Evolutionary conservation across 2,329 filamentous ascomycete genomes (phyloP), one percentile per base, ranked within the genome.

Genomic region (Tolypocladium sp.): DNA sequence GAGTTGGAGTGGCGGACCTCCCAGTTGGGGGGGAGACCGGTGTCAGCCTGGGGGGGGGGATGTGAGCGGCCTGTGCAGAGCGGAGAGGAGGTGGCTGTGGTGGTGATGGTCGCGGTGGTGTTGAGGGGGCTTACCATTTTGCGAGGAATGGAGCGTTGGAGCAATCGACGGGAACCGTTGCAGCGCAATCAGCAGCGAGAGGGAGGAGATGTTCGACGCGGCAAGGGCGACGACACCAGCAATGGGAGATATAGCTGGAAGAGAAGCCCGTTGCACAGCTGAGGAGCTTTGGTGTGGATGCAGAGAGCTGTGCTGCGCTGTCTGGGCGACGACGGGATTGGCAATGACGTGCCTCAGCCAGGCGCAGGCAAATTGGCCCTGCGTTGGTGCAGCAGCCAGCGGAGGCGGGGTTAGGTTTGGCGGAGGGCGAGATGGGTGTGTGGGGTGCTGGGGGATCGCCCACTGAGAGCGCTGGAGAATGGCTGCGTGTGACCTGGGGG

Each of bases 1-100:
- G 91, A 96, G 80, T 97, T 96, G 75, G 91, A 96, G 79, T 95
- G 91, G 74, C 94, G 91, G 71, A 99, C 91, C 79, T 97, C 94
- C 92, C 93, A 97, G 74, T 87, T 86, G 56, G 85, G 74, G 63
- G 92, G 92, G 63, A 97, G 85, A 73, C 93, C 93, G 66, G 88
- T 87, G 59, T 92, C 89, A 70, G 83, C 77, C 85, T 89, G 66
- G 13, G 15, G 52, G 66, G 13, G 15, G 52, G 49, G 20, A 35
- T 20, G 51, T 55, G 30, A 53, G 49, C 27, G 30, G 20, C 12
- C n/a, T 10, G 30, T 6, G 49, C 49, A 52, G 58, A 57, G 49
- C 44, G 49, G 56, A 13, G 38, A 38, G 51, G 15, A 27, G 22
- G 33, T 7, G 49, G 17, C 1, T 2, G 1, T 20, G 49, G 30